Evolutionary conservation across 2,329 filamentous ascomycete genomes (phyloP), one percentile per base, ranked within the genome.

Genomic region (Sclerotinia trifoliorum): DNA sequence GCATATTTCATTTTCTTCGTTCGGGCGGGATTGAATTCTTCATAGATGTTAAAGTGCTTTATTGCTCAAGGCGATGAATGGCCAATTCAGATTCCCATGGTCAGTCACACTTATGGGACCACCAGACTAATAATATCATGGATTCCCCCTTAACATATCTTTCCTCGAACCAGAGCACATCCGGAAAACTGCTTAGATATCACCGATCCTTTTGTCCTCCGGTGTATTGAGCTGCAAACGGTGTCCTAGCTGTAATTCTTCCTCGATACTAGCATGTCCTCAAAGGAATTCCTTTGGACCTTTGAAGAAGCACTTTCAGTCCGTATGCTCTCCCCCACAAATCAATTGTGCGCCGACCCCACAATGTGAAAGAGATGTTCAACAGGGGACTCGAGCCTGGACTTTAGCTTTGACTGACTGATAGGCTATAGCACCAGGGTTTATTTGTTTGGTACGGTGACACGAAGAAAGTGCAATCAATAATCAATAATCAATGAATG

Each of bases 381-480:
- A 26, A 62, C 58, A 62, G 26, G 58, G 58, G 58, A 58, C 55
- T 58, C 55, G 55, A 58, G 35, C 55, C 55, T 44, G 39, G 67
- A 39, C n/a, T 58, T 66, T 60, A 29, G 29, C 21, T 39, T 26
- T 58, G 4, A 42, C 35, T 49, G 48, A n/a, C 2, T 48, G 48
- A 26, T 32, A 21, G 32, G 19, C 54, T 39, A 2, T 46, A 10
- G 26, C 15, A 32, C 51, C 17, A 17, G 51, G n/a, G 51, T 17
- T 15, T 54, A 29, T 29, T 29, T 39, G 10, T 13, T 39, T 39
- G 35, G 35, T 39, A 35, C 32, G 6, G 32, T 24, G 24, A 32
- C n/a, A 60, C 5, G 48, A 26, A 51, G 60, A 63, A 63, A 39
- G 60, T 39, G 48, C 29, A 29, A 42, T 26, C 17, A 58, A 57